Conservation (phyloP, 306 rosid genomes). For the Lagenaria siceraria region DNA sequence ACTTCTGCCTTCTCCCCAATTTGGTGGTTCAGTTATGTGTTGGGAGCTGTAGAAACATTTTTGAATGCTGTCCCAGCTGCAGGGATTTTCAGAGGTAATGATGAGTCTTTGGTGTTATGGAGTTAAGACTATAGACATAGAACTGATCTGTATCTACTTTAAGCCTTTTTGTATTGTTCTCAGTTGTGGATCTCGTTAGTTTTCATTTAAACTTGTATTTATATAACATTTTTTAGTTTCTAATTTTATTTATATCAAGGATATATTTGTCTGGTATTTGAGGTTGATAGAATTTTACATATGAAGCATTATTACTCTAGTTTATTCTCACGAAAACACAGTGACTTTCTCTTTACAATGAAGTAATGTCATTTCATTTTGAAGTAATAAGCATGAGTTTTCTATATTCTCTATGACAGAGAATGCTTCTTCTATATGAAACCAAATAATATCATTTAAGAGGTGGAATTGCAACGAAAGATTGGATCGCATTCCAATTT, state of each 20-base stretch:
- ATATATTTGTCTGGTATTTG: not conserved
- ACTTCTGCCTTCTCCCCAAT: constrained; percentile 12
- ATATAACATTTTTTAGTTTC: not conserved
- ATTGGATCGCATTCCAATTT: not conserved
- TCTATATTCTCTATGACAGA: not conserved
- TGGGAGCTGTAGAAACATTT: constrained; percentile 99
- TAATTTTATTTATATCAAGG: not conserved
- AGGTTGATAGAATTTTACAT: not conserved
- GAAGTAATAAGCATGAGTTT: not conserved
- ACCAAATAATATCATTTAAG: not conserved
- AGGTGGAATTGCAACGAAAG: not conserved
- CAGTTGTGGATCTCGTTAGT: not conserved
- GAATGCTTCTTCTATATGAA: not conserved
- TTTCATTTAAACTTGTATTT: not conserved
- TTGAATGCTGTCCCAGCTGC: constrained; percentile 90
- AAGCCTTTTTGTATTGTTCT: not conserved
- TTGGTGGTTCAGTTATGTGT: constrained; percentile 61
- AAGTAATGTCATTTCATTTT: not conserved
- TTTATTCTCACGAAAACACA: not conserved
- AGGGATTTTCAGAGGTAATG: constrained; percentile 84
- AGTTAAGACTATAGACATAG: not conserved
- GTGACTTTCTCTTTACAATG: not conserved
- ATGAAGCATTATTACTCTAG: not conserved
- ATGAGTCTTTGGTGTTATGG: not conserved
- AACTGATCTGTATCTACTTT: not conserved